These are phyloP conservation scores for Quercus mongolica DNA, from an alignment of 306 rosid genomes.

Conservation along the genomic window DNA sequence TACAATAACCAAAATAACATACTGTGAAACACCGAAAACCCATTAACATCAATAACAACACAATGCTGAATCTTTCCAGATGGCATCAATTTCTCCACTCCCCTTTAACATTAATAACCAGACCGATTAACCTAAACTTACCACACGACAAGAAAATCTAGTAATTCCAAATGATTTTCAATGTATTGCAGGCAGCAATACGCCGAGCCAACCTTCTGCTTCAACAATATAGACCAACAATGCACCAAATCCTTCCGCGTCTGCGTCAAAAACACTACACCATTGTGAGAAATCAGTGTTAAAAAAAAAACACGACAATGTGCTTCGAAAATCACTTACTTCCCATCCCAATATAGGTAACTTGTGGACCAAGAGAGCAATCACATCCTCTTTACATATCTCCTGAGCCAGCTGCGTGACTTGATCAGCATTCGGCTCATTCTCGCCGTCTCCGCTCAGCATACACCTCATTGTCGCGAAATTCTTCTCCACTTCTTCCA, in stretches of 20 bases:
- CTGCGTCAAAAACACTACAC: constrained; percentile 45
- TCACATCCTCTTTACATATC: constrained; percentile 79
- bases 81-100: background rate
- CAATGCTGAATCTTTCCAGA: background rate
- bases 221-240: constrained; percentile 87
- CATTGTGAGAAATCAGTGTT: constrained; percentile 23
- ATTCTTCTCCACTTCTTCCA: constrained; percentile 95
- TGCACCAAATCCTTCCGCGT: constrained; percentile 89
- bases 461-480: constrained; percentile 70
- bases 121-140: no score
- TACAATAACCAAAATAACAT: background rate
- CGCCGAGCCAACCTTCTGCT: constrained; percentile 65
- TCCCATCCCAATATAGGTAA: constrained; percentile 88
- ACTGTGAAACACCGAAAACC: background rate
- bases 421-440: constrained; percentile 79
- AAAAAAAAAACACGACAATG: background rate
- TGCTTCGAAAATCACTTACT: constrained; percentile 47
- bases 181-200: constrained; percentile 71
- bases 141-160: constrained; percentile 90
- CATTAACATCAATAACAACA: background rate
- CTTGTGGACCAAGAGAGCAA: constrained; percentile 74
- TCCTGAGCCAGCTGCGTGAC: constrained; percentile 70
- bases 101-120: no score
- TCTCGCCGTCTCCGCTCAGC: constrained; percentile 88
- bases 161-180: constrained; percentile 67